Evolutionary conservation across 164 flowering plant species (phyloP), one percentile per base, ranked within the genome.

Genomic region (Annona squamosa): DNA sequence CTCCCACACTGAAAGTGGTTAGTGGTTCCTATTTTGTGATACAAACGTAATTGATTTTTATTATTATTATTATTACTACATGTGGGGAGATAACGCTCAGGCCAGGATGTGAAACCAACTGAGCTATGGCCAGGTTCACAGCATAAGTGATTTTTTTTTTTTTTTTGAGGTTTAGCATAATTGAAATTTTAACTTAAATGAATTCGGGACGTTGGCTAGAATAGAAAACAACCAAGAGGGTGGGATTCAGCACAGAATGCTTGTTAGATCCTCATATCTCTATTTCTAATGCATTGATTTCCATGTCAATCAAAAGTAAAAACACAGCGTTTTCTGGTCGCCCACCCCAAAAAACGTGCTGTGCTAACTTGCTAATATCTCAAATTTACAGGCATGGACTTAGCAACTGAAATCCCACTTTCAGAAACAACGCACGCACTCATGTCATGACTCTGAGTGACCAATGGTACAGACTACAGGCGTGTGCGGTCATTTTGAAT

Each of bases 401-500:
- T 26, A 48, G 3, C 3, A 69, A 48, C 72, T 43, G 44, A 12
- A 4, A 44, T 41, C 46, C 13, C 44, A 19, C 46, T 5, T 10
- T 56, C 41, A 66, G 43, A 46, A 66, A 42, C 17, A 66, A 44
- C 10, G 5, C 17, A 9, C 7, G 61, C 13, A 52, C 7, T 52
- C 19, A 67, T 12, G 70, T 12, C 4, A 7, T 16, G 5, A 16
- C 17, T 45, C 3, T 26, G 19, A 46, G 59, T 18, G 61, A 47
- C 18, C 13, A 69, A 48, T 4, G 47, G 17, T 17, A 46, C 48
- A 66, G 61, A 41, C 71, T 73, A 77, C 43, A 73, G 72, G 43
- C 69, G 75, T 47, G 80, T 42, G 67, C n/a, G 17, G 26, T 74
- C 74, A 45, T 63, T 74, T 17, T 37, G 72, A 62, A 67, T 43